Evolutionary conservation across 2,329 filamentous ascomycete species (phyloP), one percentile per base, ranked within the genome.

Genomic region (Endothia cerciana): DNA sequence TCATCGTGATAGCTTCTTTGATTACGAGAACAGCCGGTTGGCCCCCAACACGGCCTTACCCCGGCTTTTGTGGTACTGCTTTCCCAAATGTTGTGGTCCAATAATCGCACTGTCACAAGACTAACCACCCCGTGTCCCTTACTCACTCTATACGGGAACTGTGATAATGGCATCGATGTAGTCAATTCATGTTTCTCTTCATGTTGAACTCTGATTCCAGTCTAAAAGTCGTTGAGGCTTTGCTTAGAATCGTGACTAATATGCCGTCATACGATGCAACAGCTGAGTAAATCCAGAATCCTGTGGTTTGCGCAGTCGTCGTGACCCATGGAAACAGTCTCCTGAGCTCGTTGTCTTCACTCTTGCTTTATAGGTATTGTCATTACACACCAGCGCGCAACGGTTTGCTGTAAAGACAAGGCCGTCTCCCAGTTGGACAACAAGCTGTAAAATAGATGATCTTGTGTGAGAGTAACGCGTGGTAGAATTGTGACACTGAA

Each of bases 11-110:
- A 51, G 4, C 47, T 17, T 51, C 47, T 30, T 30, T 51, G 47
- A 51, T 51, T 51, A 51, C 25, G 25, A 51, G 47, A 51, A 17
- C 13, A 28, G 11, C 47, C 47, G 15, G 22, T 17, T 30, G 47
- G 47, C 47, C 47, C 47, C 47, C 47, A 51, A 51, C 47, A 51
- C 47, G 28, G 22, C 47, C 47, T 36, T 36, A 10, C 33, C 33
- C 33, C 33, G 6, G 33, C 33, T 36, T 10, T 36, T 5, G 33
- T n/a, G n/a, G n/a, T n/a, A n/a, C n/a, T n/a, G n/a, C n/a, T n/a
- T n/a, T 25, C 45, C 45, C 45, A 11, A 25, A 4, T 11, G n/a
- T 10, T 49, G 10, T 22, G 22, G 11, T 51, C 11, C 15, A 15
- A 10, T 15, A 51, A 15, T 22, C 11, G 47, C 47, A 51, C 47